A percentile compares a stretch with the other conserved stretches of the same genome.
Conservation (phyloP, 441 rosid species). For the Bruguiera hainesii region DNA sequence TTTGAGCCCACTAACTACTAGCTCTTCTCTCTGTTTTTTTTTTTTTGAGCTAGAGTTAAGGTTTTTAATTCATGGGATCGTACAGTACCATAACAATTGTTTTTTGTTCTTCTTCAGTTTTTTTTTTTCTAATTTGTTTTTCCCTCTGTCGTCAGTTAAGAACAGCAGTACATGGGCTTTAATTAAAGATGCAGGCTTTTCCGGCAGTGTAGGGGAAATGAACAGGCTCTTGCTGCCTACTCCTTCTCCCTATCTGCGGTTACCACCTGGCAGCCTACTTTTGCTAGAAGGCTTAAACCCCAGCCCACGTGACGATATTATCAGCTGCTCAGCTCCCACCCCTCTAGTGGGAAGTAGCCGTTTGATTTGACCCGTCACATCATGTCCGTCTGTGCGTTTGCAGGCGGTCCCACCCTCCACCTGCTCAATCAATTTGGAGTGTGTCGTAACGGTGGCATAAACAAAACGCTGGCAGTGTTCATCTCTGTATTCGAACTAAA, state of each 20-base stretch:
- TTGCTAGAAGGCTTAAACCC: conserved; percentile 26
- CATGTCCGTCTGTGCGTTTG: conserved; percentile 27
- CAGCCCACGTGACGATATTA: conserved; percentile 33
- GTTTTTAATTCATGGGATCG: no score
- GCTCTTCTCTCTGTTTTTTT: no score
- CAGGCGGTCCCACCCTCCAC: conserved; percentile 33
- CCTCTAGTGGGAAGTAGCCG: conserved; percentile 28
- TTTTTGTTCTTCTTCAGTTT: no score
- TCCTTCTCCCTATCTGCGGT: conserved; percentile 12
- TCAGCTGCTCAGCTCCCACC: conserved; percentile 20
- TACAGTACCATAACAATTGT: no score
- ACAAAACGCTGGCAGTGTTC: no score
- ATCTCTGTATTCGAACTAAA: no score
- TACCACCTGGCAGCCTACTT: conserved; percentile 39
- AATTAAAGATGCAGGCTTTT: conserved; percentile 22
- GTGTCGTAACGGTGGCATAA: background rate
- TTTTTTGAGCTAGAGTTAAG: no score
- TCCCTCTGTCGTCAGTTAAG: no score
- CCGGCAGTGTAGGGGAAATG: conserved; percentile 24
- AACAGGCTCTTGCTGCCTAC: conserved; percentile 8
- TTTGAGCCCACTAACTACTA: no score
- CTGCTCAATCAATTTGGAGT: background rate
- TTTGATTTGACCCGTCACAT: conserved; percentile 43
- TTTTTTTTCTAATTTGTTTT: no score
- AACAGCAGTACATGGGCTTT: background rate